phyloP scores from a whole-genome alignment of 2,329 filamentous ascomycete species.

The Penicillium occitanis region DNA sequence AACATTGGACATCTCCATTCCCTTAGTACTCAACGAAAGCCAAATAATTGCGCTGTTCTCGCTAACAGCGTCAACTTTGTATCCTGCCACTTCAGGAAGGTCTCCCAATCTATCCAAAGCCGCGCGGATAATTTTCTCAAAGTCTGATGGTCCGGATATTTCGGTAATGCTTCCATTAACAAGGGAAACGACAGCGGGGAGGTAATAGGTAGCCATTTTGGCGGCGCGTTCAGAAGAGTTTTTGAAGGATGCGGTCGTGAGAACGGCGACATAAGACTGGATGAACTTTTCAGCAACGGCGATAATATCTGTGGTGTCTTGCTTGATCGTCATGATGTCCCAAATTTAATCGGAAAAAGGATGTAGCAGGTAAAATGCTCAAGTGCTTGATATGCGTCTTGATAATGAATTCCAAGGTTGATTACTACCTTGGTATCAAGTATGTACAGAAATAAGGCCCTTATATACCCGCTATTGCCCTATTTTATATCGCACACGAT shows the following conservation, averaged over 20 bases:
- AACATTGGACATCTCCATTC: background rate
- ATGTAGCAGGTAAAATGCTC: background rate
- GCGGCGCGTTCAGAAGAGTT: background rate
- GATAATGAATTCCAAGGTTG: background rate
- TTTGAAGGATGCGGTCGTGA: background rate
- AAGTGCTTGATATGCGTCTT: background rate
- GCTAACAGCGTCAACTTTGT: background rate
- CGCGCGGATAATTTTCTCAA: background rate
- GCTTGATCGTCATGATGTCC: background rate
- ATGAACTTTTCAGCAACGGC: background rate
- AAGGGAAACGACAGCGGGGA: background rate
- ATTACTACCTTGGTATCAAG: background rate
- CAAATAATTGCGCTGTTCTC: background rate
- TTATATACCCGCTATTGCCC: background rate
- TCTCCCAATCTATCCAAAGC: background rate
- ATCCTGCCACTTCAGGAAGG: background rate
- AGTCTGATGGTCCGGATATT: background rate
- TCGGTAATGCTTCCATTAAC: background rate
- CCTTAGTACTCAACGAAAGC: background rate
- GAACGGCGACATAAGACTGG: background rate
- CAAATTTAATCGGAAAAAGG: background rate
- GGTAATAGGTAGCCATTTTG: background rate
- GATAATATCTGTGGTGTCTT: background rate
- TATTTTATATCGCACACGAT: background rate
- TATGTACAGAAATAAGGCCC: background rate